phyloP scores from a whole-genome alignment of 371 early-diverging fungal species.

The Coemansia sp. region DNA sequence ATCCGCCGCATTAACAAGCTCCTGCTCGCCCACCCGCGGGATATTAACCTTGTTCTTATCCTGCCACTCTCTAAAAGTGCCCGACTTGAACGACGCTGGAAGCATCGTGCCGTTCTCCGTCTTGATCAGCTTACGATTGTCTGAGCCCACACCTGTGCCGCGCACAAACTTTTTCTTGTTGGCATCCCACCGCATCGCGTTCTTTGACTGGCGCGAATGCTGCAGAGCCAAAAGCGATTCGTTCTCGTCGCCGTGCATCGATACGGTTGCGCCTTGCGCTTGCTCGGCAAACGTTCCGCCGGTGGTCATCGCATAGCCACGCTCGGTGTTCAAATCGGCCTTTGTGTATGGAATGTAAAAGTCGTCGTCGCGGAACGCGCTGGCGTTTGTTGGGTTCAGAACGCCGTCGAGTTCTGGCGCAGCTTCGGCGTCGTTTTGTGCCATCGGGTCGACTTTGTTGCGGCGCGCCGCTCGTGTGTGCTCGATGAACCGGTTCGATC shows the following conservation, averaged over 20 bases:
- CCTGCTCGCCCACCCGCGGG: constrained; percentile 85
- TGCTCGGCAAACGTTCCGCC: constrained; percentile 78
- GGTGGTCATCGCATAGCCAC: constrained; percentile 82
- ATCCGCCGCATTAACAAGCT: constrained; percentile 57
- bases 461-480: constrained; percentile 54
- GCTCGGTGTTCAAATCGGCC: constrained; percentile 85
- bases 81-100: constrained; percentile 86
- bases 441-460: constrained; percentile 40
- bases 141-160: constrained; percentile 83
- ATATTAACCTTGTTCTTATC: constrained; percentile 76
- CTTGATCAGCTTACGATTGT: constrained; percentile 93
- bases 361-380: constrained; percentile 74
- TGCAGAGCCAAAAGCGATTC: constrained; percentile 55
- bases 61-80: constrained; percentile 80
- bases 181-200: constrained; percentile 84
- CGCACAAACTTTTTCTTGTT: constrained; percentile 90
- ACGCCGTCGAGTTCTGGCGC: constrained; percentile 27
- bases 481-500: constrained; percentile 63
- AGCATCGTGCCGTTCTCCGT: constrained; percentile 90
- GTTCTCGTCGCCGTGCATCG: constrained; percentile 83
- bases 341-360: constrained; percentile 88
- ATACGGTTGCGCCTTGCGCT: constrained; percentile 75
- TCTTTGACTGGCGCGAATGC: constrained; percentile 43
- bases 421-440: constrained; percentile 11
- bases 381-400: constrained; percentile 32